A percentile compares a stretch with the other conserved stretches of the same genome.
phyloP scores from a whole-genome alignment of 2,329 filamentous ascomycete genomes.

The Fusarium oxysporum region DNA sequence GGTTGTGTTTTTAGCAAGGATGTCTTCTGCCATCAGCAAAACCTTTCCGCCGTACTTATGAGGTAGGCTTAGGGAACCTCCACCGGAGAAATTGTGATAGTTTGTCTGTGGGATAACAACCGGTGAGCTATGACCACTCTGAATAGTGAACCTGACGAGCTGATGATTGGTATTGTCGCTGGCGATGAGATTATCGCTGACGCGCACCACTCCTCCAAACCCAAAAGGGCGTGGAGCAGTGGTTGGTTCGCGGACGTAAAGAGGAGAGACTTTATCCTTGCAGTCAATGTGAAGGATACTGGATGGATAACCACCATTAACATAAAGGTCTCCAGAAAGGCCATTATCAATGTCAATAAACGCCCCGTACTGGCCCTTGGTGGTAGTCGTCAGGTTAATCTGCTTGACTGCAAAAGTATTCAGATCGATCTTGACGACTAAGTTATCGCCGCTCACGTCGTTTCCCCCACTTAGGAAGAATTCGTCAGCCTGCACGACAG shows the following conservation, averaged over 20 bases:
- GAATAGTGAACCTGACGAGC: background rate
- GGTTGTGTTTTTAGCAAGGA: background rate
- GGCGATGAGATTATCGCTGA: background rate
- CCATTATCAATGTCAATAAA: background rate
- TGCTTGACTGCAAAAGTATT: background rate
- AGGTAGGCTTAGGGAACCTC: background rate
- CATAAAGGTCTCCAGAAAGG: background rate
- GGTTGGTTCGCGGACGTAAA: background rate
- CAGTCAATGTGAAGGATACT: background rate
- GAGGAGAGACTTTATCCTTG: rapidly evolving
- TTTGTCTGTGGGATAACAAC: background rate
- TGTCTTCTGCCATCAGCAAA: background rate
- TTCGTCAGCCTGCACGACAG: background rate
- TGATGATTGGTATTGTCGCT: background rate
- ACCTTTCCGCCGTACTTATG: background rate
- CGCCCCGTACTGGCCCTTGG: background rate
- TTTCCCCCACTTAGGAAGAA: background rate
- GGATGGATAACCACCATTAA: background rate
- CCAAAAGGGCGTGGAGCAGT: background rate
- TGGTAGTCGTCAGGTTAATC: background rate
- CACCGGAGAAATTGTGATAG: background rate
- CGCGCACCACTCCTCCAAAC: background rate
- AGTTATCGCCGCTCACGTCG: background rate
- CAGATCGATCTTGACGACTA: background rate
- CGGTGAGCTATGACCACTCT: rapidly evolving